Base-by-base conservation (phyloP, 148 eudicot genomes). In the Nepenthes gracilis region DNA sequence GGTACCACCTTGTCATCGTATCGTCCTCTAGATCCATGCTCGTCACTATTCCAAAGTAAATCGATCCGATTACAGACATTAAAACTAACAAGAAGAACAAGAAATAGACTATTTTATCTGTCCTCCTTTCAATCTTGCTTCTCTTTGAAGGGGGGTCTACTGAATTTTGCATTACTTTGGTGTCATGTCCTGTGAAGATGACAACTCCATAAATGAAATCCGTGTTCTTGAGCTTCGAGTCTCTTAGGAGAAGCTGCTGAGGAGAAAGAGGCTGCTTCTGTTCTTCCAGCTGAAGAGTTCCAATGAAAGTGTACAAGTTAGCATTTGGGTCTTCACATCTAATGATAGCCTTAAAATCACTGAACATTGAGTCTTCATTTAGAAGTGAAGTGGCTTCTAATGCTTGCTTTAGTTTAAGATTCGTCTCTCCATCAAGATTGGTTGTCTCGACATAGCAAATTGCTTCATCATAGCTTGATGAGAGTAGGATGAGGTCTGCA, bases 261-360 rank as follows among this genome's bases (percentile, higher is more conserved):
- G 79, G 82, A 1, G 80, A 66, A 37, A 86, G 78, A 61, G 86
- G 75, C 50, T 68, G 54, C 5, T 72, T 63, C 6, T 77, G 66
- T 1, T 60, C 81, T 68, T 61, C 75, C 36, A 74, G 15, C 48
- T 75, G 74, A 53, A 86, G 62, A 68, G 67, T 81, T 56, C 94
- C 94, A 12, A 79, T 73, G 48, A 86, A 86, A 38, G 79, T 62
- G 61, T 86, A 86, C 47, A 86, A 70, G 60, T 73, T 79, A 15
- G 83, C 77, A 74, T 86, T 86, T 60, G 94, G 94, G 55, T 86
- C 86, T 68, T 86, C 94, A 70, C 94, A 83, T 59, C 68, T 79
- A 9, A 83, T 73, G 15, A 66, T 15, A 2, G 89, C 84, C 43
- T 66, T 78, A 51, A 86, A 83, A 8, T 63, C 57, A 51, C 65